A percentile compares a stretch with the other conserved stretches of the same genome.
phyloP scores from a whole-genome alignment of 75 land plant genomes.

The Cunninghamia lanceolata region DNA sequence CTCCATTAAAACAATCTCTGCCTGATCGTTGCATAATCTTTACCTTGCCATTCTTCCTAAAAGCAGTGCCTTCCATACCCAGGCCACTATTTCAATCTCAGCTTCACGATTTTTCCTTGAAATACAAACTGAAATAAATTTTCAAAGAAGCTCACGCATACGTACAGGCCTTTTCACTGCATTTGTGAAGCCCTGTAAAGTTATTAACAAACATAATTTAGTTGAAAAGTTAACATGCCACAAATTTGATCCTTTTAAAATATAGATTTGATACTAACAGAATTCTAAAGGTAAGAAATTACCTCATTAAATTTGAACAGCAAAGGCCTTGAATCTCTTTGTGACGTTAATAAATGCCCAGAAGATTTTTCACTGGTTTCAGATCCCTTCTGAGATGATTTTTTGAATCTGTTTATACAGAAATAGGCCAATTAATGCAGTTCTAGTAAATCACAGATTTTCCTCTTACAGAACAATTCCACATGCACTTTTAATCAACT shows the following conservation, averaged over 20 bases:
- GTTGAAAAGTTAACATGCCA: background rate
- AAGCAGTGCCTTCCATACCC: background rate
- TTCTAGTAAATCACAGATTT: background rate
- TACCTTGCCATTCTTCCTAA: background rate
- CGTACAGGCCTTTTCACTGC: constrained; percentile 82
- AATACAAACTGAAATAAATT: background rate
- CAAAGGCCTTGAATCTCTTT: constrained; percentile 59
- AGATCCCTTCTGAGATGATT: constrained; percentile 30
- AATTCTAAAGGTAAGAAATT: background rate
- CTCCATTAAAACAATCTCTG: background rate
- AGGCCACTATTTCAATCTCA: background rate
- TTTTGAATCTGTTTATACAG: constrained; percentile 54
- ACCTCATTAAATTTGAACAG: constrained; percentile 59
- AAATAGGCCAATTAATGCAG: background rate
- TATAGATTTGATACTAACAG: background rate
- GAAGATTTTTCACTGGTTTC: constrained; percentile 7
- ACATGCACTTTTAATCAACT: background rate
- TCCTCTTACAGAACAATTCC: background rate
- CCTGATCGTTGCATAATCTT: background rate
- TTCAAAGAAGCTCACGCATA: constrained; percentile 58
- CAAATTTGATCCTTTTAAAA: background rate
- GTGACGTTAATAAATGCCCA: constrained; percentile 23
- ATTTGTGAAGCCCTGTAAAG: constrained; percentile 80
- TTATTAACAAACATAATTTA: background rate
- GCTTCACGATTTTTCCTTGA: background rate